These are phyloP conservation scores for Fusarium citri DNA, from an alignment of 2,329 filamentous ascomycete genomes.

Conservation along the genomic window DNA sequence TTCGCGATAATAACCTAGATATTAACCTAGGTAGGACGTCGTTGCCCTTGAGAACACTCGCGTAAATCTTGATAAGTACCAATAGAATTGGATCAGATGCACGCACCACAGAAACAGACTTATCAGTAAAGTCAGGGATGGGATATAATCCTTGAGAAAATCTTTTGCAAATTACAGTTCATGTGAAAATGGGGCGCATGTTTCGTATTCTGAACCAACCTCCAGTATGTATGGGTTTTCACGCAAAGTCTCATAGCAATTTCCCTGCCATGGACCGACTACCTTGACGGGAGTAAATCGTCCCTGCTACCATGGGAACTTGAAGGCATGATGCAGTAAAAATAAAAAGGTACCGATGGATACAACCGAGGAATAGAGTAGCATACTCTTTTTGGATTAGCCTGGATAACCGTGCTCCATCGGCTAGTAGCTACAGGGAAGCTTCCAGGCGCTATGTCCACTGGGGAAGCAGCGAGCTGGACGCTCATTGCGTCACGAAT, in stretches of 20 bases:
- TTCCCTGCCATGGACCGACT: not conserved
- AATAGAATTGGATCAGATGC: not conserved
- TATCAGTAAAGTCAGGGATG: not conserved
- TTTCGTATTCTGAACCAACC: not conserved
- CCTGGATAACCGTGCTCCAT: not conserved
- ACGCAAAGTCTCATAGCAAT: conserved; percentile 4
- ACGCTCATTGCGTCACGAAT: conserved; percentile 40
- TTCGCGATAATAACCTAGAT: not conserved
- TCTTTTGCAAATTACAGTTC: not conserved
- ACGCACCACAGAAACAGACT: conserved; percentile 2
- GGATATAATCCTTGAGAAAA: not conserved
- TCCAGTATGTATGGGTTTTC: not conserved
- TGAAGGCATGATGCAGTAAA: not conserved
- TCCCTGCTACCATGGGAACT: not conserved
- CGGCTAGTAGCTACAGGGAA: conserved; percentile 34
- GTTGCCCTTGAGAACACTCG: not conserved
- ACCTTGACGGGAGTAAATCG: not conserved
- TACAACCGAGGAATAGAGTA: conserved; percentile 7
- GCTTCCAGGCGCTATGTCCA: conserved; percentile 28
- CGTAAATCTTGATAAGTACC: not conserved
- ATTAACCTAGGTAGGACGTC: not conserved
- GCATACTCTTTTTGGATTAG: conserved; percentile 26
- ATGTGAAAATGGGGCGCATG: not conserved
- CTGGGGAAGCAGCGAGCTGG: conserved; percentile 24
- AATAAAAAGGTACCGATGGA: conserved; percentile 5